Base-by-base conservation (phyloP, 176 grass and related monocot genomes). In the Carex myosuroides region DNA sequence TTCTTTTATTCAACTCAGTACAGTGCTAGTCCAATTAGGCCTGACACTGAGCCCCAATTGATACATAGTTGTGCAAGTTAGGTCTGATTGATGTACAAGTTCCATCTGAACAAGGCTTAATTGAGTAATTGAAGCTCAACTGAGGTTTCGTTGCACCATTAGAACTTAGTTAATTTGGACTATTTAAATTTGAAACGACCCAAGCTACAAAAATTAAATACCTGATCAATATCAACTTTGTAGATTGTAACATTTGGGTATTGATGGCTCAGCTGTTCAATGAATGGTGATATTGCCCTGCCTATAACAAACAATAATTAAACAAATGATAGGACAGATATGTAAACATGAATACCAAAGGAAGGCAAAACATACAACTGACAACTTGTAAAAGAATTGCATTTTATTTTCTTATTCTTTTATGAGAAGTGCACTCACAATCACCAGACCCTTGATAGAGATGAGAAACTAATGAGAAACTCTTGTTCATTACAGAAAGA, bases 151-250 rank as follows among this genome's bases (percentile, higher is more conserved):
- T 22, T 72, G 41, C 39, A 72, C 46, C 21, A 73, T 20, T 44
- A 39, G n/a, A 46, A 46, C 68, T 46, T 71, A 50, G 5, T 55
- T 30, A 69, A 24, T 37, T 33, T 70, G 14, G 17, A 72, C 14
- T 18, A 81, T 30, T 59, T n/a, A 44, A 33, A 81, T 72, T 33
- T 60, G 16, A 41, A 70, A 50, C 2, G 1, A 75, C 61, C 21
- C 29, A 85, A 75, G 72, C 48, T 64, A 57, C 22, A 85, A 0
- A 57, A 59, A 57, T 39, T 9, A 79, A 4, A 29, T 89, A 90
- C 88, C 88, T 87, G 88, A 81, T 90, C 88, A 65, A 90, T 90
- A 64, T 87, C 88, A 50, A 90, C 54, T 71, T 90, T 90, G 79
- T 87, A 90, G 18, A 83, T 85, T 11, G 74, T 87, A 63, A 90